A percentile compares a stretch with the other conserved stretches of the same genome.
These are phyloP conservation scores for Endocladia muricata DNA, from an alignment of 31 red algal species.

Conservation along the genomic window DNA sequence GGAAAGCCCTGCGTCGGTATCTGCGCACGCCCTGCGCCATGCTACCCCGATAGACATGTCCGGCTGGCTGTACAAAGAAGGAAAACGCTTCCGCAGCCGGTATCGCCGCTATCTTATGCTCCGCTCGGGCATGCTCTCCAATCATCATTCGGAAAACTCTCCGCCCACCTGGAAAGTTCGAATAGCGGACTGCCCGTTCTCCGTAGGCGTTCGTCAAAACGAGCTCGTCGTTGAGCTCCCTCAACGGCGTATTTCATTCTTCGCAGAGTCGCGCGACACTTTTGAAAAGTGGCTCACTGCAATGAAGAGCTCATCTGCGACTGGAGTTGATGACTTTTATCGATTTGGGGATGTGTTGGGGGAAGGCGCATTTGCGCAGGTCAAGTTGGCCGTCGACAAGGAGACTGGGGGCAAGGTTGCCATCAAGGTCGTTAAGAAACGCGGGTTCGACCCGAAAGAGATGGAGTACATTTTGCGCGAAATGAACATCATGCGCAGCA, in stretches of 20 bases:
- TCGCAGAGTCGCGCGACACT: slow-evolving; percentile 48
- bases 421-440: slow-evolving; percentile 87
- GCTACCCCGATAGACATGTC: slow-evolving; percentile 59
- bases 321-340: slow-evolving; percentile 85
- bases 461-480: slow-evolving; percentile 71
- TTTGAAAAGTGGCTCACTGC: slow-evolving; percentile 71
- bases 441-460: slow-evolving; percentile 67
- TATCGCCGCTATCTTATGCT: slow-evolving; percentile 77
- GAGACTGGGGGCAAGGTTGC: slow-evolving; percentile 63
- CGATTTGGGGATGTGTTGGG: slow-evolving; percentile 70
- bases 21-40: slow-evolving; percentile 64
- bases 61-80: slow-evolving; percentile 88
- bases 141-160: slow-evolving; percentile 59
- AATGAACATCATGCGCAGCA: slow-evolving; percentile 77
- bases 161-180: slow-evolving; percentile 74
- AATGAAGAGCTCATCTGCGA: slow-evolving; percentile 58
- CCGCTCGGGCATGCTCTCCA: slow-evolving; percentile 61
- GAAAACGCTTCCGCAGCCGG: slow-evolving; percentile 64
- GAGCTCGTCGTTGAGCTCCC: slow-evolving; percentile 75
- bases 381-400: slow-evolving; percentile 63
- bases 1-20: too few relatives aligned
- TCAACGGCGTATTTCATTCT: slow-evolving; percentile 78
- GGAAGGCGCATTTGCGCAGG: slow-evolving; percentile 81
- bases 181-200: slow-evolving; percentile 72
- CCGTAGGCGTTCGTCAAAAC: slow-evolving; percentile 42